phyloP scores from a whole-genome alignment of 116 monocot genomes.

The Trichopus zeylanicus region DNA sequence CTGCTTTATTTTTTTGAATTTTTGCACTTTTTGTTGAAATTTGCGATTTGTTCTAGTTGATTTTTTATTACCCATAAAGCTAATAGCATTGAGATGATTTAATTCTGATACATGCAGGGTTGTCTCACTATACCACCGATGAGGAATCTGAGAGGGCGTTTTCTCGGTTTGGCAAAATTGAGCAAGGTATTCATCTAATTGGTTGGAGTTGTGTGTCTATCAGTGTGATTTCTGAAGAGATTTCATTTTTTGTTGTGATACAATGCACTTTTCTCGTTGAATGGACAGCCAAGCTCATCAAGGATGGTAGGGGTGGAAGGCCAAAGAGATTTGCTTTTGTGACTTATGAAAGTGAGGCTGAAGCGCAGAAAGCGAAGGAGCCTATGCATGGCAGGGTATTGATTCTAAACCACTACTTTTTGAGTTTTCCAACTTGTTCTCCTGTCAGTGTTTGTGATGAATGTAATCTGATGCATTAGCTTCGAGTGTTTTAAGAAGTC shows the following conservation, averaged over 20 bases:
- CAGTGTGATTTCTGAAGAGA: too few relatives aligned
- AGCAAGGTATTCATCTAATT: slow-evolving; percentile 3
- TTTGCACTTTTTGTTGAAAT: background rate
- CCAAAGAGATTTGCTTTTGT: slow-evolving; percentile 63
- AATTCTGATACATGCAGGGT: background rate
- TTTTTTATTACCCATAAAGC: background rate
- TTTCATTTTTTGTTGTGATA: background rate
- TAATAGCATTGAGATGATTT: background rate
- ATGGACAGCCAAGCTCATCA: slow-evolving; percentile 31
- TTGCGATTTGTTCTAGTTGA: background rate
- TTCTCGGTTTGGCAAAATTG: background rate
- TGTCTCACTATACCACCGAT: slow-evolving; percentile 5
- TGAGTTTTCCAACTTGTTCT: too few relatives aligned
- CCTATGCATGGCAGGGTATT: slow-evolving; percentile 59
- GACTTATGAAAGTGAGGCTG: slow-evolving; percentile 28
- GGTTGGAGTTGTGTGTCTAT: too few relatives aligned
- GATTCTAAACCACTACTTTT: too few relatives aligned
- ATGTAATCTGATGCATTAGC: too few relatives aligned
- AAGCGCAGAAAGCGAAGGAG: slow-evolving; percentile 44
- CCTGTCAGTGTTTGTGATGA: too few relatives aligned
- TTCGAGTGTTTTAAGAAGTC: too few relatives aligned
- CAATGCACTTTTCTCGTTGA: background rate
- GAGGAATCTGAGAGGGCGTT: slow-evolving; percentile 1
- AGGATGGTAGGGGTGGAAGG: slow-evolving; percentile 33
- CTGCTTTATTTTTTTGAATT: background rate